phyloP scores from a whole-genome alignment of 176 grass and related monocot genomes.

The Musa troglodytarum region DNA sequence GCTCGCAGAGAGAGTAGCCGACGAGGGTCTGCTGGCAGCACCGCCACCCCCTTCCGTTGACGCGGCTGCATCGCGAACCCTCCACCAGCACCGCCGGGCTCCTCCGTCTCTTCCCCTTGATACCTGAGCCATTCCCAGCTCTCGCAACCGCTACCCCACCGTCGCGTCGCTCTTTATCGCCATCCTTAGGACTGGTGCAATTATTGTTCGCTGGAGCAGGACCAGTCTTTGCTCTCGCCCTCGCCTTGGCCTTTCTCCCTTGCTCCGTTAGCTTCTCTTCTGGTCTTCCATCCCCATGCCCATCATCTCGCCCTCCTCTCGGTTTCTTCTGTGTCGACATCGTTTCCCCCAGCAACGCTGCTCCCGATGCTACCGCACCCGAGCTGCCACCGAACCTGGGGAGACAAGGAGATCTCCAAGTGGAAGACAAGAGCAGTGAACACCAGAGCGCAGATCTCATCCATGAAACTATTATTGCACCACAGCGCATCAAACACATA shows the following conservation, averaged over 20 bases:
- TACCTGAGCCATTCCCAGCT: too few relatives aligned
- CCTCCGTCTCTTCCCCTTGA: conserved; percentile 22
- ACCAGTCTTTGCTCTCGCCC: not conserved
- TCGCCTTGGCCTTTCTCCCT: conserved; percentile 10
- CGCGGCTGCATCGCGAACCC: conserved; percentile 88
- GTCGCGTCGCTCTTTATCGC: too few relatives aligned
- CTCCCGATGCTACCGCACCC: not conserved
- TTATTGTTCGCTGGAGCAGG: too few relatives aligned
- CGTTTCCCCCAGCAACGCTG: not conserved
- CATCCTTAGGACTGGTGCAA: too few relatives aligned
- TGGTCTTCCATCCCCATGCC: not conserved
- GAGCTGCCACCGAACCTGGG: conserved; percentile 3
- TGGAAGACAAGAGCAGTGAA: not conserved
- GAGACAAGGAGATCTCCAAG: not conserved
- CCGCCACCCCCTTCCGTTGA: conserved; percentile 90
- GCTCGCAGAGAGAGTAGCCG: conserved; percentile 86
- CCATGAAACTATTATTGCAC: too few relatives aligned
- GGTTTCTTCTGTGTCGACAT: not conserved
- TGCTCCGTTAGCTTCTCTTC: conserved; percentile 7
- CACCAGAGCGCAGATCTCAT: not conserved
- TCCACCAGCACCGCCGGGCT: conserved; percentile 41
- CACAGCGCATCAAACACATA: too few relatives aligned
- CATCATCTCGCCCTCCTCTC: not conserved
- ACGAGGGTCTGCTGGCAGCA: conserved; percentile 81
- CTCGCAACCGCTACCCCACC: too few relatives aligned